Percentiles rank a stretch among this genome's conserved stretches.
These are phyloP conservation scores for Hypoxylon intermedium DNA, from an alignment of 495 filamentous ascomycete species.

Conservation along the genomic window DNA sequence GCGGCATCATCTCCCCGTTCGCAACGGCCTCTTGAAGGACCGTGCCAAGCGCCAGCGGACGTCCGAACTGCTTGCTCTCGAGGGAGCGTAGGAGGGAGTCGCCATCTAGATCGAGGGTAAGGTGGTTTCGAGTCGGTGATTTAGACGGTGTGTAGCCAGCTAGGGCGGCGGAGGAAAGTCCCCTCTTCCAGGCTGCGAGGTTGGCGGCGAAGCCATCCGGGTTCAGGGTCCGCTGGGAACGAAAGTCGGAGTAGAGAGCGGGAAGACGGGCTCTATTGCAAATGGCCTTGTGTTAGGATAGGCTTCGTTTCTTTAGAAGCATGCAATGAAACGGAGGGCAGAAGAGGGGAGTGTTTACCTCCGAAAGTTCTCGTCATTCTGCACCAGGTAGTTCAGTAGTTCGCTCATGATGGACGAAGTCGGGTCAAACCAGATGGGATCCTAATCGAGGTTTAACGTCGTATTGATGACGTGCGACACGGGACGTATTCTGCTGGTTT, in stretches of 20 bases:
- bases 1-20: constrained; percentile 70
- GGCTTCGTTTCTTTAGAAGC: not conserved
- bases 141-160: constrained; percentile 61
- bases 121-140: constrained; percentile 50
- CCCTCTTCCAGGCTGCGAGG: constrained; percentile 80
- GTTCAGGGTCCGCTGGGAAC: constrained; percentile 76
- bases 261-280: constrained; percentile 75
- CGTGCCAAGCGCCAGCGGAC: constrained; percentile 79
- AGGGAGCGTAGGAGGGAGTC: constrained; percentile 73
- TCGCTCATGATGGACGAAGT: constrained; percentile 42
- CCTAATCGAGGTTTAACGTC: not conserved
- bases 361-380: constrained; percentile 54
- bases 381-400: constrained; percentile 55
- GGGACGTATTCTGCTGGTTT: not conserved
- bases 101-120: constrained; percentile 69
- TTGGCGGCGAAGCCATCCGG: constrained; percentile 92
- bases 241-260: constrained; percentile 94
- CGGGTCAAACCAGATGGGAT: constrained; percentile 2
- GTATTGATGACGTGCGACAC: constrained; percentile 3
- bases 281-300: constrained; percentile 1
- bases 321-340: not conserved
- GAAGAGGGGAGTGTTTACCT: constrained; percentile 40
- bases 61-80: constrained; percentile 79
- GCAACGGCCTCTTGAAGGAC: constrained; percentile 80
- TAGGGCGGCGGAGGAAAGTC: constrained; percentile 69